phyloP scores from a whole-genome alignment of 768 basidiomycete genomes.

The Mycena olivaceomarginata region DNA sequence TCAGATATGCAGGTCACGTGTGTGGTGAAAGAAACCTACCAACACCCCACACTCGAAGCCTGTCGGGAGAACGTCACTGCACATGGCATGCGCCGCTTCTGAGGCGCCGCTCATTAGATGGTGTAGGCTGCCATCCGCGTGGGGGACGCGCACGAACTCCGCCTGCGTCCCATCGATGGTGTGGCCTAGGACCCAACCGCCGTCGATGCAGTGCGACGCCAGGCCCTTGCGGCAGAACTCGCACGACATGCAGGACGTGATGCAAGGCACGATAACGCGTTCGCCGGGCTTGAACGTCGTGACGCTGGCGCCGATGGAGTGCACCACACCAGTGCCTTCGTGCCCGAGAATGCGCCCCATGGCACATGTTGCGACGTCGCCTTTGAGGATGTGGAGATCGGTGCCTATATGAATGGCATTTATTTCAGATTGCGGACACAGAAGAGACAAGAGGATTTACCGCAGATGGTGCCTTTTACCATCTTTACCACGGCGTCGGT shows the following conservation, averaged over 20 bases:
- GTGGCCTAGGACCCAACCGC: slow-evolving; percentile 51
- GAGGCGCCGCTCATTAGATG: slow-evolving; percentile 6
- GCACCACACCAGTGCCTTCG: slow-evolving; percentile 59
- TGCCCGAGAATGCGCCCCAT: slow-evolving; percentile 57
- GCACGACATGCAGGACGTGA: slow-evolving; percentile 49
- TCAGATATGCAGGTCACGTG: not conserved
- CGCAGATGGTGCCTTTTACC: slow-evolving; percentile 47
- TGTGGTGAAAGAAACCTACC: not conserved
- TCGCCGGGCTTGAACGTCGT: slow-evolving; percentile 56
- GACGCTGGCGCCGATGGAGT: slow-evolving; percentile 55
- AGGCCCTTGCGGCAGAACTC: slow-evolving; percentile 44
- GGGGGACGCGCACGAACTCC: slow-evolving; percentile 49
- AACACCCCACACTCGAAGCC: too few species aligned
- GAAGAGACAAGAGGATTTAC: slow-evolving; percentile 14
- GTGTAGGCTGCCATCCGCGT: slow-evolving; percentile 45
- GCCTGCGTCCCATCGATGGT: slow-evolving; percentile 50
- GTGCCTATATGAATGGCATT: not conserved
- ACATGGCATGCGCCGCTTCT: too few species aligned
- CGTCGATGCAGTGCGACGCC: slow-evolving; percentile 47
- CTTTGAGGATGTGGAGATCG: too few species aligned
- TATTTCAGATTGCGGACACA: not conserved
- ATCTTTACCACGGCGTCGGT: slow-evolving; percentile 48
- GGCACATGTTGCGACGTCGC: too few species aligned
- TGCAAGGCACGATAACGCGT: slow-evolving; percentile 38
- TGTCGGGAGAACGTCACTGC: too few species aligned